These are phyloP conservation scores for Barbarea vulgaris DNA, from an alignment of 345 rosid genomes.

Conservation along the genomic window DNA sequence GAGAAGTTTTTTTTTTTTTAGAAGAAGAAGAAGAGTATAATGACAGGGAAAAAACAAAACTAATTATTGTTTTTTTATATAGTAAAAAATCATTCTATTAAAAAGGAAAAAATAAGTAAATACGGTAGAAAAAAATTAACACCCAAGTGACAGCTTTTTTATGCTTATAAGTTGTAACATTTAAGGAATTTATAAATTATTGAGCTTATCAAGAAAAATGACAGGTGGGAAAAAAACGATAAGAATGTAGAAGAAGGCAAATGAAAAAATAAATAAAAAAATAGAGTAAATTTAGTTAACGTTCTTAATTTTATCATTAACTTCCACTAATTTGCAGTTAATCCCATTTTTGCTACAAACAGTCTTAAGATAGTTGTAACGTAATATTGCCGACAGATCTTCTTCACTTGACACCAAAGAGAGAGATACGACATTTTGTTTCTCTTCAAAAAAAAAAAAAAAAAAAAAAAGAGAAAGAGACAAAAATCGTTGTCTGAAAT, in stretches of 20 bases:
- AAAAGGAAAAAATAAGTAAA: not conserved
- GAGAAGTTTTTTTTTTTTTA: not conserved
- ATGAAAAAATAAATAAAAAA: not conserved
- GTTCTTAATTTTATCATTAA: not conserved
- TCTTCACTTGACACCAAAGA: not conserved
- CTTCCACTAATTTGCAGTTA: slow-evolving; percentile 30
- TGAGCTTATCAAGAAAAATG: slow-evolving; percentile 4
- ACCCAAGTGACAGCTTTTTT: slow-evolving; percentile 36
- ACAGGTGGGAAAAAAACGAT: slow-evolving; percentile 3
- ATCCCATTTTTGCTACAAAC: slow-evolving; percentile 6
- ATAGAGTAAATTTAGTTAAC: not conserved
- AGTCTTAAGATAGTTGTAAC: slow-evolving; percentile 15
- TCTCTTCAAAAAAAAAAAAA: not conserved
- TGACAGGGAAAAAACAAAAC: not conserved
- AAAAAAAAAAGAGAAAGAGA: not conserved
- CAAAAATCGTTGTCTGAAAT: slow-evolving; percentile 27
- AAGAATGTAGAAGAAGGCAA: not conserved
- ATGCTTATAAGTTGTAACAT: not conserved
- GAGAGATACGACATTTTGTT: not conserved
- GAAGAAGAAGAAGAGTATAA: slow-evolving; percentile 13
- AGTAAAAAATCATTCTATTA: slow-evolving; percentile 15
- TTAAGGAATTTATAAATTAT: slow-evolving; percentile 5
- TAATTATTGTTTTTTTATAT: slow-evolving; percentile 23
- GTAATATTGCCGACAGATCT: slow-evolving; percentile 36
- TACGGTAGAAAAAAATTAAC: slow-evolving; percentile 23